A percentile compares a stretch with the other conserved stretches of the same genome.
Conservation (phyloP, 257 asterid genomes). For the Capsicum rhomboideum region DNA sequence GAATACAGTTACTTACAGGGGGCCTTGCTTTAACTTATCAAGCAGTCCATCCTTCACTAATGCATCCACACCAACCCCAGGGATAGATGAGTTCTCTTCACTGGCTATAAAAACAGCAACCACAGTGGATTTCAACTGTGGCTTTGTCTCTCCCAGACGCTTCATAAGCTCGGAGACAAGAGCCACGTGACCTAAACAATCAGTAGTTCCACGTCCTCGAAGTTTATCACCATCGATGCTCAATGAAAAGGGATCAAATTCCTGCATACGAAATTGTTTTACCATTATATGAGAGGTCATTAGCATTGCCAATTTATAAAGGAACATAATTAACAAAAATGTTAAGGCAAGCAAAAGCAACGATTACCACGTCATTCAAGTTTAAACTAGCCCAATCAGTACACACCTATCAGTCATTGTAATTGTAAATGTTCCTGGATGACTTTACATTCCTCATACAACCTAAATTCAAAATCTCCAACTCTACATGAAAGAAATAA, state of each 20-base stretch:
- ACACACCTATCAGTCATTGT: neutral
- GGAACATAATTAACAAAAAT: neutral
- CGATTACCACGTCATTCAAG: neutral
- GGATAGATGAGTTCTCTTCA: constrained; percentile 95
- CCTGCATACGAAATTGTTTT: constrained; percentile 35
- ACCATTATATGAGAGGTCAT: neutral
- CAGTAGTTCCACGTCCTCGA: constrained; percentile 94
- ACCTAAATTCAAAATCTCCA: neutral
- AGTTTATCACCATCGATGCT: constrained; percentile 88
- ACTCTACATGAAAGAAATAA: neutral
- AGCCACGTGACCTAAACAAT: constrained; percentile 96
- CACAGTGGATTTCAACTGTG: constrained; percentile 65
- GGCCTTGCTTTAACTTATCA: constrained; percentile 73
- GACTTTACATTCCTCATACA: neutral
- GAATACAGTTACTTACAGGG: constrained; percentile 47
- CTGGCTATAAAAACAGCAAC: constrained; percentile 98
- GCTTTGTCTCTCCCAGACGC: constrained; percentile 74
- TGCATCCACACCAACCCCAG: constrained; percentile 95
- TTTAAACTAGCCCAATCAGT: neutral
- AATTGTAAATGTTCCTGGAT: neutral
- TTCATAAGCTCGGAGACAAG: constrained; percentile 89
- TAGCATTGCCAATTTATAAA: neutral
- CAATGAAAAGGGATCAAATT: constrained; percentile 85
- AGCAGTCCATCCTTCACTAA: constrained; percentile 84
- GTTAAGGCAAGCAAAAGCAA: neutral